Base-by-base conservation (phyloP, 2,329 filamentous ascomycete genomes). In the Aspergillus piperis region DNA sequence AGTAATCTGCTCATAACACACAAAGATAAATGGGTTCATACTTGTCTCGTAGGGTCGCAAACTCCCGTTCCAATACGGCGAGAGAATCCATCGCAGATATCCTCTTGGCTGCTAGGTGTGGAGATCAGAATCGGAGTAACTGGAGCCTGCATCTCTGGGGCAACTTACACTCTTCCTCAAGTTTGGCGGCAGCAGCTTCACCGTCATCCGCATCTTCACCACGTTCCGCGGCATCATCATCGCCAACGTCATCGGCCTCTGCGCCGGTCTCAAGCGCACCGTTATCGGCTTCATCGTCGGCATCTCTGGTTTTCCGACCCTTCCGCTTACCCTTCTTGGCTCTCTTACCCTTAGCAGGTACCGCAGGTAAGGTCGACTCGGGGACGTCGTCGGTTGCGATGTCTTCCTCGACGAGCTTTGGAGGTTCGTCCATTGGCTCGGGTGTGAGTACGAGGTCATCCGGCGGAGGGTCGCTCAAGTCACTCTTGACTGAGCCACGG, bases 31-130 rank as follows among this genome's bases (percentile, higher is more conserved):
- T 30, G 4, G 41, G 17, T n/a, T 54, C 77, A 73, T 73, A 82
- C 80, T 80, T 81, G 67, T 83, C 92, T 70, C 92, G 86, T 71
- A 98, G 91, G 17, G 90, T 85, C 61, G 89, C 87, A 78, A 99
- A 99, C 72, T 95, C 91, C 74, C 90, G 90, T 73, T 98, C 94
- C 47, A 99, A 90, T 17, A 86, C 85, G 17, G 86, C 83, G 68
- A 97, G 84, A 66, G 92, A 87, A 58, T 92, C 90, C 71, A 93
- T 88, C 0, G 93, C 93, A 36, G 86, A 85, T 71, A 88, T 88
- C 78, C 94, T 95, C 71, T 87, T 88, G 70, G 90, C 86, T 65
- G 90, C 91, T 94, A 69, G 62, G 60, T 21, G 8, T 41, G 17
- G n/a, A n/a, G 8, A 44, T 66, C 19, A 63, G 61, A 36, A 59